Conservation (phyloP, 1,139 yeast species). For the Debaryomycetaceae sp. region DNA sequence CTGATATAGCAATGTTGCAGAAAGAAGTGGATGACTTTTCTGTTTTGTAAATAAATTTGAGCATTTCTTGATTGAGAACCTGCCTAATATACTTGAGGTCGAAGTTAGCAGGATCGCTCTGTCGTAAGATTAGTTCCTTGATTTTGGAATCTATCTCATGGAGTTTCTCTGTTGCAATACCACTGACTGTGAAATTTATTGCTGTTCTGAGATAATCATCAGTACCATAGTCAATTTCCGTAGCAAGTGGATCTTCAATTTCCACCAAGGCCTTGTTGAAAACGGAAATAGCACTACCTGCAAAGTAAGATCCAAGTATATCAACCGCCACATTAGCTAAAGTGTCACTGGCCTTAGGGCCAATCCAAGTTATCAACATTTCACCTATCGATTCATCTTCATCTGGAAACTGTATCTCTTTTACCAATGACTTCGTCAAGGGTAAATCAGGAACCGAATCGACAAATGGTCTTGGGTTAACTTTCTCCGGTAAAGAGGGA, state of each 20-base stretch:
- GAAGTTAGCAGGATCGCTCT: conserved; percentile 45
- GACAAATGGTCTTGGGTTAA: conserved; percentile 69
- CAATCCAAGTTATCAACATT: conserved; percentile 73
- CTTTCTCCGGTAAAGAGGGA: conserved; percentile 33
- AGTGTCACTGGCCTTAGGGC: conserved; percentile 60
- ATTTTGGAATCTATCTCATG: conserved; percentile 51
- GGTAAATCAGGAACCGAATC: conserved; percentile 57
- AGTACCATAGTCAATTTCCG: conserved; percentile 64
- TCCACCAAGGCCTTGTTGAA: conserved; percentile 72
- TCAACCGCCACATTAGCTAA: conserved; percentile 65
- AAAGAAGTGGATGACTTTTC: conserved; percentile 66
- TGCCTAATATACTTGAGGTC: conserved; percentile 67
- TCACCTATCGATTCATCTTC: conserved; percentile 85
- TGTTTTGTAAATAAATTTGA: conserved; percentile 59
- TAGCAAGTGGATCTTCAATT: conserved; percentile 77
- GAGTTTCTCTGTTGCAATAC: conserved; percentile 72
- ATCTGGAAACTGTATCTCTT: conserved; percentile 78
- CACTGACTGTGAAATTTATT: conserved; percentile 57
- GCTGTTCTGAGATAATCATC: conserved; percentile 66
- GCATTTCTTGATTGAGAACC: conserved; percentile 60
- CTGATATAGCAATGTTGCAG: conserved; percentile 67
- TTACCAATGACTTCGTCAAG: conserved; percentile 38
- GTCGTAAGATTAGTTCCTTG: conserved; percentile 49
- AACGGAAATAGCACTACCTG: conserved; percentile 70
- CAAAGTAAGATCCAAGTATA: conserved; percentile 69